Evolutionary conservation across 306 rosid species (phyloP).

Genomic region (Castanea crenata): DNA sequence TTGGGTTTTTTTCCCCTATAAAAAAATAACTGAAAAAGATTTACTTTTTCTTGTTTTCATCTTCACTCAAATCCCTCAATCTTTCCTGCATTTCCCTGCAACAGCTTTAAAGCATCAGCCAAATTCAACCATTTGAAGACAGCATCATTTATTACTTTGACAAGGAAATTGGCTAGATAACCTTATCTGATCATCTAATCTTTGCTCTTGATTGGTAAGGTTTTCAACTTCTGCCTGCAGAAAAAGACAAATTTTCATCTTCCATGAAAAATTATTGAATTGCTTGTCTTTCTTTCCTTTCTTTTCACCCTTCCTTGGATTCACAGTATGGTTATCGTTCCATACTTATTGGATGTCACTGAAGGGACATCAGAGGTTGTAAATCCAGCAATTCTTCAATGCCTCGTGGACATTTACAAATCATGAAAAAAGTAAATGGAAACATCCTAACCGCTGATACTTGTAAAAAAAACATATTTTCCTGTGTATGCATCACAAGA

Average conservation of each 20-base stretch:
- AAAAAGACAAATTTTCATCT: constrained; percentile 29
- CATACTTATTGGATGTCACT: neutral
- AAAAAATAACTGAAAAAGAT: constrained; percentile 6
- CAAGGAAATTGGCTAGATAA: constrained; percentile 32
- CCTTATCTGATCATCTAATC: constrained; percentile 88
- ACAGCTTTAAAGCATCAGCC: constrained; percentile 29
- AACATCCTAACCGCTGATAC: neutral
- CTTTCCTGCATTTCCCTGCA: constrained; percentile 91
- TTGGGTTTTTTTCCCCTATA: neutral
- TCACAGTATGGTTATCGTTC: neutral
- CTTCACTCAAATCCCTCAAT: constrained; percentile 76
- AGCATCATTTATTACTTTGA: constrained; percentile 13
- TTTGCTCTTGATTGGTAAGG: constrained; percentile 71
- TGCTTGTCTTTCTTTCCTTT: neutral
- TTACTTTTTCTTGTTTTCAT: constrained; percentile 82
- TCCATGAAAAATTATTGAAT: constrained; percentile 5
- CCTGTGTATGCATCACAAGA: neutral
- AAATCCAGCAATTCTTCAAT: neutral
- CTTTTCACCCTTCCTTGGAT: neutral
- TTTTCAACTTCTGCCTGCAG: constrained; percentile 88
- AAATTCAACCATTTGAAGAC: constrained; percentile 17
- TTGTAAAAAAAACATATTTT: neutral
- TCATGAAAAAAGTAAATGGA: neutral
- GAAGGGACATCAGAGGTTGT: neutral
- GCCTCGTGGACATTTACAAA: neutral